Evolutionary conservation across 192 early-diverging fungal species (phyloP).

Genomic region (Podila clonocystis): DNA sequence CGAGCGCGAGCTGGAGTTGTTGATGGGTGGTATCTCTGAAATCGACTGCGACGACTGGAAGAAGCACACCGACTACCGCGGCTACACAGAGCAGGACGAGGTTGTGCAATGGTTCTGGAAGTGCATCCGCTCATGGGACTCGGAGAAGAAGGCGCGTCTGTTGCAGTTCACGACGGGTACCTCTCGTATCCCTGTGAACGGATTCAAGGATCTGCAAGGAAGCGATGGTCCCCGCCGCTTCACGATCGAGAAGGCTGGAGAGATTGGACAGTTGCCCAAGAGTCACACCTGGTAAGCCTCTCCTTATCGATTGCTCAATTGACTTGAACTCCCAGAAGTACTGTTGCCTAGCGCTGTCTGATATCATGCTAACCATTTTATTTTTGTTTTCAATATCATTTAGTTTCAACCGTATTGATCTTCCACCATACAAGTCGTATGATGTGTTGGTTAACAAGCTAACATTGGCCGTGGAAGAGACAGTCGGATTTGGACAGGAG

Average conservation of each 20-base stretch:
- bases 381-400: conserved; percentile 5
- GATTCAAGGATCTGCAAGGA: conserved; percentile 98
- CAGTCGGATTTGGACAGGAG: conserved; percentile 92
- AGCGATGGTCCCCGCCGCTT: conserved; percentile 94
- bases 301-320: background rate
- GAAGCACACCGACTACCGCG: conserved; percentile 97
- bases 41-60: conserved; percentile 99
- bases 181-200: conserved; percentile 96
- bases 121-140: conserved; percentile 86
- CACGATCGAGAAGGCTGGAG: conserved; percentile 94
- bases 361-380: background rate
- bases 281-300: conserved; percentile 85
- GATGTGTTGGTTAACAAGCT: conserved; percentile 79
- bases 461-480: conserved; percentile 95
- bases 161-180: conserved; percentile 98
- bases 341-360: background rate
- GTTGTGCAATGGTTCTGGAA: conserved; percentile 97
- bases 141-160: conserved; percentile 93
- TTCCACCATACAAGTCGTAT: conserved; percentile 90
- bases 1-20: conserved; percentile 95
- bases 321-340: background rate
- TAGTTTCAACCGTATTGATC: conserved; percentile 95
- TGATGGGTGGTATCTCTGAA: conserved; percentile 96
- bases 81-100: conserved; percentile 95
- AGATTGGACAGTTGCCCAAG: conserved; percentile 86